Evolutionary conservation across 495 filamentous ascomycete genomes (phyloP).

Genomic region (Penicillium maclennaniae): DNA sequence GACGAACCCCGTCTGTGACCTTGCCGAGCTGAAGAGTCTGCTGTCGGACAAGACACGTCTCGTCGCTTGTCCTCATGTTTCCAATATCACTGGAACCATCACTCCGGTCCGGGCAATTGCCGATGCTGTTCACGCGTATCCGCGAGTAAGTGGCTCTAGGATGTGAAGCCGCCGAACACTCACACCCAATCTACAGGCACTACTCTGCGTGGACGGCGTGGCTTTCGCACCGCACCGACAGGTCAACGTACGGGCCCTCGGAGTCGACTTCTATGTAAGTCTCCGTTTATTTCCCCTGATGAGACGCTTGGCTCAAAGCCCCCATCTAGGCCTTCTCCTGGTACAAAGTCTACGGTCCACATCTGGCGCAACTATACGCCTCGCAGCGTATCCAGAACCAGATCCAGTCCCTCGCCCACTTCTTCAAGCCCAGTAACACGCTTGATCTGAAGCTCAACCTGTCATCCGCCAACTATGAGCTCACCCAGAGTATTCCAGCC

Average conservation of each 20-base stretch:
- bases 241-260: constrained; percentile 61
- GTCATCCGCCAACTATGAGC: constrained; percentile 63
- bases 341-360: constrained; percentile 75
- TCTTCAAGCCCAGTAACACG: constrained; percentile 57
- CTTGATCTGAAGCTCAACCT: constrained; percentile 63
- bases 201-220: constrained; percentile 57
- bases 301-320: constrained; percentile 1
- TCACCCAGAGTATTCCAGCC: constrained; percentile 53
- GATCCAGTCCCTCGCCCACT: constrained; percentile 58
- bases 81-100: constrained; percentile 68
- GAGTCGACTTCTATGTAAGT: constrained; percentile 64
- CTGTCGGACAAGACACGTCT: constrained; percentile 57
- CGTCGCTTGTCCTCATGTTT: constrained; percentile 64
- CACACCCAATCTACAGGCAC: constrained; percentile 23
- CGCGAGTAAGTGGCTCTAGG: constrained; percentile 20
- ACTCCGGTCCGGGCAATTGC: constrained; percentile 52
- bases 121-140: constrained; percentile 45
- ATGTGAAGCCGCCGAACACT: not conserved
- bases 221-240: constrained; percentile 66
- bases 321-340: constrained; percentile 52
- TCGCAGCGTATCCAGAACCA: constrained; percentile 38
- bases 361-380: constrained; percentile 65
- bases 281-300: constrained; percentile 12
- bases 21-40: constrained; percentile 49
- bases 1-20: constrained; percentile 52